Conservation (phyloP, 345 rosid species). For the Linum trigynum region DNA sequence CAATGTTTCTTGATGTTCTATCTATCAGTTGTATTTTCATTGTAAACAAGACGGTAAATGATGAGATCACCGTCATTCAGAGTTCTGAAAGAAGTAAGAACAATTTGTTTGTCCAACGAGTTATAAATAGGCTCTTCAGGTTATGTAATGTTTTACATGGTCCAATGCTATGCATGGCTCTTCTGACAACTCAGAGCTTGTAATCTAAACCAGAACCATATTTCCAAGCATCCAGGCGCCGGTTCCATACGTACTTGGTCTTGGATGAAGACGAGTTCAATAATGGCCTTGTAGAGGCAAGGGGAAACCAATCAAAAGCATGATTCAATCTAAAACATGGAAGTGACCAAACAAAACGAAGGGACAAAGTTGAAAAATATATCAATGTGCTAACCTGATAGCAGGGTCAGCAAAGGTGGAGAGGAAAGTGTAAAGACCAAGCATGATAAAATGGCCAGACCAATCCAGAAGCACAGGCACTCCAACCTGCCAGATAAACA, state of each 20-base stretch:
- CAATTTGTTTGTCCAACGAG: too few species aligned
- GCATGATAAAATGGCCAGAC: slow-evolving; percentile 77
- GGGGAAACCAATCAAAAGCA: not conserved
- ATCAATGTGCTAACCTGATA: slow-evolving; percentile 37
- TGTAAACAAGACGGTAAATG: too few species aligned
- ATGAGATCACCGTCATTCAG: too few species aligned
- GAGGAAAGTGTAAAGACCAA: slow-evolving; percentile 74
- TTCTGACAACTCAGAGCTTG: slow-evolving; percentile 39
- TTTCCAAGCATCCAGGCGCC: slow-evolving; percentile 77
- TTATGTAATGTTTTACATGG: not conserved
- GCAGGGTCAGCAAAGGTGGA: slow-evolving; percentile 64
- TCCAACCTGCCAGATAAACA: slow-evolving; percentile 46
- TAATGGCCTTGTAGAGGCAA: slow-evolving; percentile 37
- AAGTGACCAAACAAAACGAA: not conserved
- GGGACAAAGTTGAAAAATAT: not conserved
- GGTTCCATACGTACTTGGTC: slow-evolving; percentile 60
- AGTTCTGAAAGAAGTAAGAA: too few species aligned
- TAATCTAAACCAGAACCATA: slow-evolving; percentile 80
- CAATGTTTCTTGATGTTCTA: too few species aligned
- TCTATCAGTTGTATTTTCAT: too few species aligned
- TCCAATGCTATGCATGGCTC: too few species aligned
- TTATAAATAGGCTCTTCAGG: too few species aligned
- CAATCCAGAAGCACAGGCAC: slow-evolving; percentile 69
- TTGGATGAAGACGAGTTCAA: slow-evolving; percentile 41
- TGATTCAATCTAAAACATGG: not conserved